Conservation (phyloP, 2,329 filamentous ascomycete species). For the Plectosphaerella plurivora region DNA sequence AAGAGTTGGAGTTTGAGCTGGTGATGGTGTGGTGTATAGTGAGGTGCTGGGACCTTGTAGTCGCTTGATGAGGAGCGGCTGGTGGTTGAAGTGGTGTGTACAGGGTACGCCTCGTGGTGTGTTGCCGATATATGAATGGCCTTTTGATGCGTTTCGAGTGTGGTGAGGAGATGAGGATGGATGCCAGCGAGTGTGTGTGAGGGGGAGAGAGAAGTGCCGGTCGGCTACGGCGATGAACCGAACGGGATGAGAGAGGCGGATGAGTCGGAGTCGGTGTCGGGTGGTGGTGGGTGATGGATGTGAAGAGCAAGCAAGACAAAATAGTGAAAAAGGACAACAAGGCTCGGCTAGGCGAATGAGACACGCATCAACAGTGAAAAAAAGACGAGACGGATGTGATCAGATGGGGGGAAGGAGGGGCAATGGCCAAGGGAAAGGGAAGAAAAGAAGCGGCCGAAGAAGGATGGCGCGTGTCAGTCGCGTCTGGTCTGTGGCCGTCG, state of each 20-base stretch:
- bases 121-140: no score
- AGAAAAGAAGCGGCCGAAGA: neutral
- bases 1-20: neutral
- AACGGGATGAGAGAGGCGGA: neutral
- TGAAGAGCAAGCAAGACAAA: neutral
- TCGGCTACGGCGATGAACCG: neutral
- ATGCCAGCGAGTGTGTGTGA: neutral
- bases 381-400: constrained; percentile 2
- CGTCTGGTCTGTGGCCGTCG: neutral
- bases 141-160: no score
- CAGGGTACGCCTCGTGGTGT: no score
- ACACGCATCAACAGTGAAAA: constrained; percentile 1
- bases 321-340: neutral
- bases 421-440: no score
- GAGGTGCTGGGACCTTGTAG: neutral
- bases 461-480: neutral
- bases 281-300: neutral
- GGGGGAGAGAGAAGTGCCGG: neutral
- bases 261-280: neutral
- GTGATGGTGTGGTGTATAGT: neutral
- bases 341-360: neutral
- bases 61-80: neutral
- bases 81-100: neutral
- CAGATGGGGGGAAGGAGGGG: neutral
- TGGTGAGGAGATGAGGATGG: neutral